Conservation (phyloP, 768 basidiomycete genomes). For the Termitomyces sp. region DNA sequence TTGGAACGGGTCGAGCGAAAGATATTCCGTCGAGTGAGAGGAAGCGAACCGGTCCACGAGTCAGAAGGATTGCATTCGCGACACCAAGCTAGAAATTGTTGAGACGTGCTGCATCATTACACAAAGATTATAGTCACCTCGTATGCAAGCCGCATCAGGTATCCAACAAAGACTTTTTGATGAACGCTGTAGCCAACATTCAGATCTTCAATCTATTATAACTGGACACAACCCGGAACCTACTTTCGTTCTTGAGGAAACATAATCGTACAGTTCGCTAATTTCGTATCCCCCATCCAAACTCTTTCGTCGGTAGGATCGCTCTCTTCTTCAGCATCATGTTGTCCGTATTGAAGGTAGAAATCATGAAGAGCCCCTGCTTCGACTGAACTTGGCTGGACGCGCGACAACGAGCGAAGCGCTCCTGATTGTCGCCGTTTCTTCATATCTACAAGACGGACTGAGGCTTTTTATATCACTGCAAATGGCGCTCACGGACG, state of each 20-base stretch:
- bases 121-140: constrained; percentile 39
- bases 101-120: neutral
- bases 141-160: constrained; percentile 63
- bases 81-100: constrained; percentile 55
- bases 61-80: constrained; percentile 67
- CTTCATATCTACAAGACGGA: constrained; percentile 48
- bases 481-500: constrained; percentile 34
- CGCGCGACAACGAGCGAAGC: constrained; percentile 58
- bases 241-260: constrained; percentile 85
- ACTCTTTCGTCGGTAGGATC: constrained; percentile 40
- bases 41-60: constrained; percentile 62
- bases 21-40: constrained; percentile 77
- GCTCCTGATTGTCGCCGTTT: constrained; percentile 49
- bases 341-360: constrained; percentile 57
- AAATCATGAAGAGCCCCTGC: constrained; percentile 65
- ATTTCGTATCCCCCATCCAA: constrained; percentile 70
- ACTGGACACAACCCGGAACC: constrained; percentile 20
- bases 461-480: neutral
- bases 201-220: neutral
- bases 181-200: constrained; percentile 51
- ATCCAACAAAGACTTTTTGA: constrained; percentile 81
- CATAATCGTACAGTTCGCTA: constrained; percentile 73
- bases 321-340: constrained; percentile 20
- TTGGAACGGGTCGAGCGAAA: constrained; percentile 78
- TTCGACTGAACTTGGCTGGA: constrained; percentile 72